These are phyloP conservation scores for Dioscorea dumetorum DNA, from an alignment of 106 monocot species.

Conservation along the genomic window DNA sequence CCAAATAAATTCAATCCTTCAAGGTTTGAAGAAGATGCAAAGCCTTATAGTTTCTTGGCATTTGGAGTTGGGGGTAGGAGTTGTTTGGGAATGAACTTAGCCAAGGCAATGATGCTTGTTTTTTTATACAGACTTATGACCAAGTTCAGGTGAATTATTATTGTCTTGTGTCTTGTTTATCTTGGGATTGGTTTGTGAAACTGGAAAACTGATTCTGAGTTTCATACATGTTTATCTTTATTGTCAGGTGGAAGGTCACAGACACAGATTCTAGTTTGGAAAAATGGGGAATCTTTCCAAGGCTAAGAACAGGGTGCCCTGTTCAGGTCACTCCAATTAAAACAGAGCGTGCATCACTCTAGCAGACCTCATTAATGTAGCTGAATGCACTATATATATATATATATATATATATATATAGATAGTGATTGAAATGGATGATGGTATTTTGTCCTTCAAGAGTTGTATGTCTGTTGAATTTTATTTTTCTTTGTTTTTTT, in stretches of 20 bases:
- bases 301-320: constrained; percentile 67
- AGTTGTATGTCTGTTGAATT: too few species aligned
- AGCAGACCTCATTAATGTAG: too few species aligned
- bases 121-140: constrained; percentile 72
- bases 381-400: too few species aligned
- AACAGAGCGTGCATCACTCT: too few species aligned
- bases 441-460: too few species aligned
- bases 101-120: constrained; percentile 77
- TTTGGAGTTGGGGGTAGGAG: constrained; percentile 69
- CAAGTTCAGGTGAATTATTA: constrained; percentile 38
- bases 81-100: constrained; percentile 85
- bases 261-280: constrained; percentile 47
- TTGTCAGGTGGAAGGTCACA: constrained; percentile 59
- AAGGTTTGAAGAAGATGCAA: constrained; percentile 54
- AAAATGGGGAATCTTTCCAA: constrained; percentile 71
- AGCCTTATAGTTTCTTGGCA: constrained; percentile 51
- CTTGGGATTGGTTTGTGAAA: neutral
- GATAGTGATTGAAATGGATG: too few species aligned
- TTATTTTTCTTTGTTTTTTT: too few species aligned
- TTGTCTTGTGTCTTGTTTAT: neutral
- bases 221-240: neutral
- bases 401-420: too few species aligned
- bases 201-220: neutral
- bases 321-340: constrained; percentile 20
- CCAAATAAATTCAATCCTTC: constrained; percentile 57